These are phyloP conservation scores for Pholiota adiposa DNA, from an alignment of 1,284 basidiomycete genomes.

Conservation along the genomic window DNA sequence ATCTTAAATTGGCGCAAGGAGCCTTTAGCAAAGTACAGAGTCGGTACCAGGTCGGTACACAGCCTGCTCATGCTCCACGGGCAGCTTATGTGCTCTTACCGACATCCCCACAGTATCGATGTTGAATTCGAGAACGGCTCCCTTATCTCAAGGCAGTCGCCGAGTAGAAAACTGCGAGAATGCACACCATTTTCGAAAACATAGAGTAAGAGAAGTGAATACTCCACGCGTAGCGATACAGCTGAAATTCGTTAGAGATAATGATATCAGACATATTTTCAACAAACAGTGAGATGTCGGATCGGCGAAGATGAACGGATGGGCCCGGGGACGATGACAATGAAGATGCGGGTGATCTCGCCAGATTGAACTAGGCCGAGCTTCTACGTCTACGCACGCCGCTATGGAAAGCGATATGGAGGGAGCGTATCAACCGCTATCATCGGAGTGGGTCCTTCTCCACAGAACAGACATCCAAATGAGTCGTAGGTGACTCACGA, in stretches of 20 bases:
- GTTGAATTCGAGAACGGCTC: too few relatives aligned
- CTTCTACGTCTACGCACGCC: neutral
- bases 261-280: too few relatives aligned
- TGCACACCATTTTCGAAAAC: too few relatives aligned
- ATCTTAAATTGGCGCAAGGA: neutral
- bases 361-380: neutral
- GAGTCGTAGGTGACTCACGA: neutral
- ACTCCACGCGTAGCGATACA: too few relatives aligned
- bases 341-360: neutral
- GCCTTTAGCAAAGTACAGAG: neutral
- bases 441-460: neutral
- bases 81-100: too few relatives aligned
- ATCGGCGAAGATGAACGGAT: neutral
- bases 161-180: too few relatives aligned
- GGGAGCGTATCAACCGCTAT: neutral
- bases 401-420: neutral
- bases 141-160: too few relatives aligned
- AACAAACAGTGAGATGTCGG: neutral
- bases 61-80: neutral
- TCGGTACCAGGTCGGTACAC: too few relatives aligned
- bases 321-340: neutral
- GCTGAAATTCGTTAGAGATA: too few relatives aligned
- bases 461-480: neutral
- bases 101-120: too few relatives aligned
- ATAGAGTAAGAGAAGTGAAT: too few relatives aligned